Conservation (phyloP, 176 grass and related monocot genomes). For the Tillandsia leiboldiana region DNA sequence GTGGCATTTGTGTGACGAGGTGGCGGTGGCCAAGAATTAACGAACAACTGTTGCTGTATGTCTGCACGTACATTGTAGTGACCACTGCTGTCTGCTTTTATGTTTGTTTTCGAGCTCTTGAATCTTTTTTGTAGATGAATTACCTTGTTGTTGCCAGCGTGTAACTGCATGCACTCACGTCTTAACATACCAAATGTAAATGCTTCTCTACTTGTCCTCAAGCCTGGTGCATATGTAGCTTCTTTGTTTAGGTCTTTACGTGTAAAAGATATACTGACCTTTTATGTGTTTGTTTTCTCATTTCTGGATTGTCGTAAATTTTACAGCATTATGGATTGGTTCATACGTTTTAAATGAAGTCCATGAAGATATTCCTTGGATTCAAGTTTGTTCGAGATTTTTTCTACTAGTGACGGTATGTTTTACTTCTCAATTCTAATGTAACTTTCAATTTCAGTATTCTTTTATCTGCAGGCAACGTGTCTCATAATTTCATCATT, state of each 20-base stretch:
- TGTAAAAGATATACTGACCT: neutral
- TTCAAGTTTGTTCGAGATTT: conserved; percentile 9
- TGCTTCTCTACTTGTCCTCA: neutral
- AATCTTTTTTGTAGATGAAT: too few relatives aligned
- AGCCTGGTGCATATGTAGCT: neutral
- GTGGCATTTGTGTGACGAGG: too few relatives aligned
- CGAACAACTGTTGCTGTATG: too few relatives aligned
- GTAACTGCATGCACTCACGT: too few relatives aligned
- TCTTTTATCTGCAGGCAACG: neutral
- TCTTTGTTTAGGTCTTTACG: neutral
- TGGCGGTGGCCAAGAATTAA: too few relatives aligned
- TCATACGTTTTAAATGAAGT: conserved; percentile 9
- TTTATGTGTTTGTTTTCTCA: neutral
- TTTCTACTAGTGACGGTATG: conserved; percentile 7
- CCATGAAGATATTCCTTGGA: conserved; percentile 10
- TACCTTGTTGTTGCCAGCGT: too few relatives aligned
- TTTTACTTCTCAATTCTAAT: neutral
- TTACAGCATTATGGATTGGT: conserved; percentile 11
- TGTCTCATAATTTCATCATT: neutral
- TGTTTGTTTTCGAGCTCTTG: too few relatives aligned
- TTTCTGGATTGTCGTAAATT: neutral
- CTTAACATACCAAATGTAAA: too few relatives aligned
- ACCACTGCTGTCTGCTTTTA: too few relatives aligned
- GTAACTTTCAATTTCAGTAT: neutral
- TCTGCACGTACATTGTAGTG: too few relatives aligned